phyloP scores from a whole-genome alignment of 768 basidiomycete species.

The Stropharia rugosoannulata region DNA sequence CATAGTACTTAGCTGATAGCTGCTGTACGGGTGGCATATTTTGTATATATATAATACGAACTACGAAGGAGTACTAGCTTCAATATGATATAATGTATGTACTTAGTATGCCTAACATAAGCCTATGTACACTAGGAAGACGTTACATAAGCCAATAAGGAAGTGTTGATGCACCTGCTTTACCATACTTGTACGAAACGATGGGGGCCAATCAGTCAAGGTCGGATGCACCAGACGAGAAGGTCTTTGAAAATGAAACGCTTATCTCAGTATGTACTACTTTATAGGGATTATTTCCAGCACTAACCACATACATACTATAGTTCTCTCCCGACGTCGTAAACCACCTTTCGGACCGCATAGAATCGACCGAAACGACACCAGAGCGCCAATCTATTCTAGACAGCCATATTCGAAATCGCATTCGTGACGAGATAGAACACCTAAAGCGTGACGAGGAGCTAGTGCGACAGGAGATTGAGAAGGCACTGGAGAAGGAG shows the following conservation, averaged over 20 bases:
- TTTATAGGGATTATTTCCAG: background rate
- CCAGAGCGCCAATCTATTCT: conserved; percentile 72
- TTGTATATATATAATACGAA: too few species aligned
- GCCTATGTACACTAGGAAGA: too few species aligned
- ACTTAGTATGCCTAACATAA: too few species aligned
- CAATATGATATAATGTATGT: too few species aligned
- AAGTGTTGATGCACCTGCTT: background rate
- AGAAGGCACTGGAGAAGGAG: conserved; percentile 80
- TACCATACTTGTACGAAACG: background rate
- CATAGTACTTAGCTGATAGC: background rate
- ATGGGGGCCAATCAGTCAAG: conserved; percentile 79
- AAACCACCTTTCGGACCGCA: conserved; percentile 69
- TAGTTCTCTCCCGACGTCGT: conserved; percentile 87
- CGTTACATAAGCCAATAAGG: conserved; percentile 1
- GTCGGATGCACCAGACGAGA: conserved; percentile 45
- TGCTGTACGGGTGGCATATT: background rate
- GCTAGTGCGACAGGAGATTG: conserved; percentile 68
- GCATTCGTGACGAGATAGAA: conserved; percentile 68
- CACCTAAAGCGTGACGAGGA: conserved; percentile 71
- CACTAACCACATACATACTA: background rate
- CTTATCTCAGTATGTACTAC: conserved; percentile 47
- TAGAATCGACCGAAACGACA: conserved; percentile 56
- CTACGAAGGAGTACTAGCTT: too few species aligned
- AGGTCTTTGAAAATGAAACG: conserved; percentile 55
- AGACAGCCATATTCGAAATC: conserved; percentile 70